These are phyloP conservation scores for Ramularia collo-cygni DNA, from an alignment of 2,329 filamentous ascomycete genomes.

Conservation along the genomic window DNA sequence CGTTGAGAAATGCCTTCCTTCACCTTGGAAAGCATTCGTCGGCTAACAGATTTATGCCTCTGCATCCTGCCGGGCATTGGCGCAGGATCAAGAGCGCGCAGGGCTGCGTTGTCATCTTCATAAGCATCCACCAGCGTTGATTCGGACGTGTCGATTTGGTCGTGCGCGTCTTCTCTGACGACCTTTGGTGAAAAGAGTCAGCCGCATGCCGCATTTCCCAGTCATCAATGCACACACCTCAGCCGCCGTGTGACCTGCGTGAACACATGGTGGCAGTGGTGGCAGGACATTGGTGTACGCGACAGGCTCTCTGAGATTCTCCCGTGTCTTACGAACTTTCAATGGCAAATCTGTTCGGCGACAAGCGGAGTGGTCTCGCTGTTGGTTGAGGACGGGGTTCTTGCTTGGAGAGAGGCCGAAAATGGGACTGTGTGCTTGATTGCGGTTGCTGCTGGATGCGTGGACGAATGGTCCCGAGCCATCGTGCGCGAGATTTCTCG, in stretches of 20 bases:
- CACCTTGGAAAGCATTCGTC: conserved; percentile 30
- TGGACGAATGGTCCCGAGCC: conserved; percentile 14
- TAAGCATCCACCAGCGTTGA: conserved; percentile 9
- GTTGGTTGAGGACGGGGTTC: conserved; percentile 24
- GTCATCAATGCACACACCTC: too few species aligned
- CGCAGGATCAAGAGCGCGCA: conserved; percentile 1
- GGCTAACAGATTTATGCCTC: conserved; percentile 29
- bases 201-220: too few species aligned
- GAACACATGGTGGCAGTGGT: conserved; percentile 20
- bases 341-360: conserved; percentile 25
- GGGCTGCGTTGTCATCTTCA: not conserved
- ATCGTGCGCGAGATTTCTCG: conserved; percentile 6
- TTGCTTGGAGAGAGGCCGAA: conserved; percentile 23
- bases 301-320: conserved; percentile 24
- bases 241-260: conserved; percentile 1
- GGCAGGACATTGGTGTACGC: conserved; percentile 22
- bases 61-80: conserved; percentile 15
- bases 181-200: too few species aligned
- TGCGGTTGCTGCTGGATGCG: conserved; percentile 6
- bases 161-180: not conserved
- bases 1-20: conserved; percentile 27
- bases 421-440: conserved; percentile 17
- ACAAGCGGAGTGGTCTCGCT: conserved; percentile 29
- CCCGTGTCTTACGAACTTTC: conserved; percentile 31
- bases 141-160: conserved; percentile 6